These are phyloP conservation scores for Crithidia fasciculata DNA, from an alignment of 208 protist species.

Conservation along the genomic window DNA sequence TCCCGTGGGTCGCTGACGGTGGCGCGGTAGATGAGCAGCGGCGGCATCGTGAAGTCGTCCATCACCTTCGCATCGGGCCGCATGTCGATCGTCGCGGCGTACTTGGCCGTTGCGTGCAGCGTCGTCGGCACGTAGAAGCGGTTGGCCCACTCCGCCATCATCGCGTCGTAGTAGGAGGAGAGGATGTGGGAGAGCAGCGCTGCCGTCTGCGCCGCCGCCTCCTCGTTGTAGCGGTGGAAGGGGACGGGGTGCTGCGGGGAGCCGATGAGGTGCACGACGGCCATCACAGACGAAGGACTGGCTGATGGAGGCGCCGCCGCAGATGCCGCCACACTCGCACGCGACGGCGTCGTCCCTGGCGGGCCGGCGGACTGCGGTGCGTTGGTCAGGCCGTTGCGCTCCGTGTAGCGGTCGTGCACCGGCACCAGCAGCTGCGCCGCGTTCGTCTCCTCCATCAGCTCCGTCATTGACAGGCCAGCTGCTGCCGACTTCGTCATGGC, in stretches of 20 bases:
- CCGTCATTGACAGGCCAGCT: conserved; percentile 51
- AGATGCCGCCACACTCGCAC: conserved; percentile 21
- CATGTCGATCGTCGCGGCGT: conserved; percentile 73
- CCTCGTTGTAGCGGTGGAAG: conserved; percentile 87
- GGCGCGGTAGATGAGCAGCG: conserved; percentile 76
- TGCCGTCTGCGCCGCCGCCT: conserved; percentile 70
- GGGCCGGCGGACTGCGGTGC: neutral
- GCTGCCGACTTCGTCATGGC: neutral
- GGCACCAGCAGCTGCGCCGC: conserved; percentile 84
- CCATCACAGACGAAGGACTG: conserved; percentile 31
- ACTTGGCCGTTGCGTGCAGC: conserved; percentile 63
- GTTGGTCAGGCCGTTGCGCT: conserved; percentile 11
- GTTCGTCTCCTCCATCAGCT: conserved; percentile 77
- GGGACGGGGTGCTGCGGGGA: conserved; percentile 73
- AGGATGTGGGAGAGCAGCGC: conserved; percentile 76
- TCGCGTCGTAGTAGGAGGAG: conserved; percentile 82
- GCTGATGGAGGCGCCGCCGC: too few species aligned
- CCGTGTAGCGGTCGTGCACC: conserved; percentile 68
- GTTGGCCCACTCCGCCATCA: conserved; percentile 88
- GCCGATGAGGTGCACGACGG: conserved; percentile 85
- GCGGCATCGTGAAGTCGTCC: conserved; percentile 77
- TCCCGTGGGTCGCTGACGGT: conserved; percentile 42
- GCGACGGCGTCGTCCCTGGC: neutral
- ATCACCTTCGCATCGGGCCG: conserved; percentile 73
- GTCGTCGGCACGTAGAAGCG: conserved; percentile 80